Evolutionary conservation across 73 alveolate genomes (phyloP).

Genomic region (Urostyla sp.): DNA sequence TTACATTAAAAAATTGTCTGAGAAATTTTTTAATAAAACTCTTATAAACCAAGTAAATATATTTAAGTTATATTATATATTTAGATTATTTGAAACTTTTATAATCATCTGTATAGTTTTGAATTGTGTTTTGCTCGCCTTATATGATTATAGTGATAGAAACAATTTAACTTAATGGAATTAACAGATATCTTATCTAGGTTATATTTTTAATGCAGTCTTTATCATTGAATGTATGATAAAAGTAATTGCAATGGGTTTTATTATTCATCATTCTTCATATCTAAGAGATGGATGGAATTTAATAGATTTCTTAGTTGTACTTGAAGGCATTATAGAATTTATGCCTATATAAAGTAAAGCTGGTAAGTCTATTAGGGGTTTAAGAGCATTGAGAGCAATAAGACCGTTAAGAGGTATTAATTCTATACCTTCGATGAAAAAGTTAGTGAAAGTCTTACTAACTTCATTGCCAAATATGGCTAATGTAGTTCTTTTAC

Average conservation of each 20-base stretch:
- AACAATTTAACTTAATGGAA: not conserved
- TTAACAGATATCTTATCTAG: not conserved
- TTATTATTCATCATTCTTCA: constrained; percentile 49
- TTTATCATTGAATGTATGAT: constrained; percentile 64
- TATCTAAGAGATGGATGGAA: constrained; percentile 86
- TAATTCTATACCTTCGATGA: not conserved
- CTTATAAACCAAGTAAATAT: too few species aligned
- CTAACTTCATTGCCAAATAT: constrained; percentile 3
- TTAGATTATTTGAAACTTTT: not conserved
- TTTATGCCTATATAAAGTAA: too few species aligned
- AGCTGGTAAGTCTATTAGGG: too few species aligned
- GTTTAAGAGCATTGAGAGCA: not conserved
- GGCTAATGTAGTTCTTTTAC: too few species aligned
- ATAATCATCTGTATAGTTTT: not conserved
- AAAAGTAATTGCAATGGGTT: constrained; percentile 76
- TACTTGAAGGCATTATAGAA: too few species aligned
- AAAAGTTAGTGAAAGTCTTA: not conserved
- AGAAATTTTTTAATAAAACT: too few species aligned
- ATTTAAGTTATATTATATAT: too few species aligned
- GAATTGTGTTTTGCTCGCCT: not conserved
- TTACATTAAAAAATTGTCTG: too few species aligned
- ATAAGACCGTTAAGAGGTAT: not conserved
- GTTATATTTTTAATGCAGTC: constrained; percentile 48
- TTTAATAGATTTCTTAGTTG: constrained; percentile 72
- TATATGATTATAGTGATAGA: not conserved